These are phyloP conservation scores for Cetraspora pellucida DNA, from an alignment of 192 early-diverging fungal species.

Conservation along the genomic window DNA sequence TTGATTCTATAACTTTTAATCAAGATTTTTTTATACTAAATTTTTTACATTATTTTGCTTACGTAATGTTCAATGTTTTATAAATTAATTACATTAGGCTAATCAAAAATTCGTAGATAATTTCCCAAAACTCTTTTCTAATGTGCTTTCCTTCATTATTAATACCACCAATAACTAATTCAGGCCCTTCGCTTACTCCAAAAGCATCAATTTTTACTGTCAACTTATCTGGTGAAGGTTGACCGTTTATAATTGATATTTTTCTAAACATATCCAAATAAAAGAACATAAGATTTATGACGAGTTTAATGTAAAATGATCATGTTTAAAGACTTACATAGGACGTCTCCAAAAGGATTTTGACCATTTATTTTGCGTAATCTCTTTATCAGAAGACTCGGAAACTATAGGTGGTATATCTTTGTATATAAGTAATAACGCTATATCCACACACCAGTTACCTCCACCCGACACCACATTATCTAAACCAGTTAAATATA, in stretches of 20 bases:
- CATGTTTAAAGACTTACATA: background rate
- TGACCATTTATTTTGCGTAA: background rate
- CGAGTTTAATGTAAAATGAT: background rate
- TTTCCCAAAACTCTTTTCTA: conserved; percentile 10
- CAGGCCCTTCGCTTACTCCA: background rate
- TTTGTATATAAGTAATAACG: conserved; percentile 14
- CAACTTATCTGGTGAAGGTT: conserved; percentile 7
- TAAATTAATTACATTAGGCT: background rate
- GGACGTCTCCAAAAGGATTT: conserved; percentile 16
- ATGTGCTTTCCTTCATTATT: no score
- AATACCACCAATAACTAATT: conserved; percentile 1
- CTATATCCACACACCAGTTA: conserved; percentile 24
- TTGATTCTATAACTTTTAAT: no score
- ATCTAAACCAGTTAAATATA: conserved; percentile 4
- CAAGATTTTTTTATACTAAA: no score
- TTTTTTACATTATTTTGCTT: no score
- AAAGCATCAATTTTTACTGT: background rate
- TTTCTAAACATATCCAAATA: background rate
- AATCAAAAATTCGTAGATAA: conserved; percentile 10
- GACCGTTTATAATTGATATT: background rate
- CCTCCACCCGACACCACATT: background rate
- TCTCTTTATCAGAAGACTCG: background rate
- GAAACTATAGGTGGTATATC: conserved; percentile 10
- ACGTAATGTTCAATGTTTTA: no score
- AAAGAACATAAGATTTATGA: background rate